phyloP scores from a whole-genome alignment of 2,329 filamentous ascomycete species.

The Dactylellina sp. region DNA sequence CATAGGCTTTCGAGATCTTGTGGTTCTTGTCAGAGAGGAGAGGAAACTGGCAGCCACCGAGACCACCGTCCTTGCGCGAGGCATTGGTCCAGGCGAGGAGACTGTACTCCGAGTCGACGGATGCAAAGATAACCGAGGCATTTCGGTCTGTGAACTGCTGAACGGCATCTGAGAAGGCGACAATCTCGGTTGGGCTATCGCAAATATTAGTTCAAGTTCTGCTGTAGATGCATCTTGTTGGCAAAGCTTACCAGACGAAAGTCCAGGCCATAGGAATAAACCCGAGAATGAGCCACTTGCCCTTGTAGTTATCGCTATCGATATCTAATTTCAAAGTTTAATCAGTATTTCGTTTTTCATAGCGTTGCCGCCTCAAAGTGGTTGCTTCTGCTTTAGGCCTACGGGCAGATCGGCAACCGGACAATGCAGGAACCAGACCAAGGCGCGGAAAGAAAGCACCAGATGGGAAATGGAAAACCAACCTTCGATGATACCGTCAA shows the following conservation, averaged over 20 bases:
- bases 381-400: slow-evolving; percentile 34
- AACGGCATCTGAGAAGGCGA: slow-evolving; percentile 74
- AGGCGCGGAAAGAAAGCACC: slow-evolving; percentile 11
- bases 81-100: slow-evolving; percentile 72
- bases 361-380: slow-evolving; percentile 27
- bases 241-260: slow-evolving; percentile 69
- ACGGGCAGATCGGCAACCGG: slow-evolving; percentile 28
- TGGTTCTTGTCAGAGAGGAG: slow-evolving; percentile 74
- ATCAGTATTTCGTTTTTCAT: slow-evolving; percentile 7
- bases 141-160: slow-evolving; percentile 71
- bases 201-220: slow-evolving; percentile 56
- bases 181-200: slow-evolving; percentile 67
- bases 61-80: slow-evolving; percentile 72
- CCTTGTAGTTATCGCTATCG: slow-evolving; percentile 63
- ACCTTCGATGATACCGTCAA: slow-evolving; percentile 68
- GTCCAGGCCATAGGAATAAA: slow-evolving; percentile 78
- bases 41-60: slow-evolving; percentile 72
- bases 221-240: not conserved
- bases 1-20: slow-evolving; percentile 72
- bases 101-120: slow-evolving; percentile 72
- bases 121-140: slow-evolving; percentile 72
- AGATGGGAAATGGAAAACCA: slow-evolving; percentile 42
- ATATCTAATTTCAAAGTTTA: slow-evolving; percentile 58
- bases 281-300: slow-evolving; percentile 73
- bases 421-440: slow-evolving; percentile 53